Evolutionary conservation across 2,329 filamentous ascomycete genomes (phyloP).

Genomic region (Botrytis porri): DNA sequence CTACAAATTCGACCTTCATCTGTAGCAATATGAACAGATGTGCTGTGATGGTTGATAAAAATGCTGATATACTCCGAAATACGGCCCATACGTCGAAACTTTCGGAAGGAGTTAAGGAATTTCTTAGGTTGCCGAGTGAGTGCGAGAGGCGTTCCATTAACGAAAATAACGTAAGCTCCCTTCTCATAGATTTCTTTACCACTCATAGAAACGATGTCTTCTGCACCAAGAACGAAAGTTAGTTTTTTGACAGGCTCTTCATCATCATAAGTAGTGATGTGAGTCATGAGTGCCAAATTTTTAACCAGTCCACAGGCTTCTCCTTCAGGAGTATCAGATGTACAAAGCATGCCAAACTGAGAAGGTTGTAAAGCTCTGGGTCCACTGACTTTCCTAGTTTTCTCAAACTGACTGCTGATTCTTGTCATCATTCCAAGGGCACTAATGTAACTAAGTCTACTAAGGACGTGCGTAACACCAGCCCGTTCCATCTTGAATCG

Average conservation of each 20-base stretch:
- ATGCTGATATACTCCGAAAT: slow-evolving; percentile 97
- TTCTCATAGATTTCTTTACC: slow-evolving; percentile 83
- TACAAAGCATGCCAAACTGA: slow-evolving; percentile 97
- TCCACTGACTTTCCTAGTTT: slow-evolving; percentile 93
- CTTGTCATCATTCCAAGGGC: slow-evolving; percentile 99
- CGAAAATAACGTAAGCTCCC: slow-evolving; percentile 84
- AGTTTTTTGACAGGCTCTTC: slow-evolving; percentile 85
- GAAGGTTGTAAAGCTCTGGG: slow-evolving; percentile 94
- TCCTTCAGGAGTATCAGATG: slow-evolving; percentile 96
- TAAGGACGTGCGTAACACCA: slow-evolving; percentile 93
- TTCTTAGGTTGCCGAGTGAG: slow-evolving; percentile 81
- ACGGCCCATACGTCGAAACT: slow-evolving; percentile 81
- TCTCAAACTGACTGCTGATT: slow-evolving; percentile 98
- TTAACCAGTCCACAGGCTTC: slow-evolving; percentile 98
- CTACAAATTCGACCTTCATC: slow-evolving; percentile 96
- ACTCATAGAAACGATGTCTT: slow-evolving; percentile 74
- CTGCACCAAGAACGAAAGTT: slow-evolving; percentile 81
- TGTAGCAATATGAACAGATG: slow-evolving; percentile 89
- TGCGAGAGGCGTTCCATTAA: slow-evolving; percentile 93
- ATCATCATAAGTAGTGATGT: slow-evolving; percentile 95
- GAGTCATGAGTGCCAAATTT: slow-evolving; percentile 97
- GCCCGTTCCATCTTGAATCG: slow-evolving; percentile 98
- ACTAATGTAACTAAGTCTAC: slow-evolving; percentile 91
- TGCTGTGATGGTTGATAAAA: slow-evolving; percentile 90
- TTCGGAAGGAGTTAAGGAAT: slow-evolving; percentile 82